These are phyloP conservation scores for Tolypocladium tundrense DNA, from an alignment of 2,329 filamentous ascomycete genomes.

Conservation along the genomic window DNA sequence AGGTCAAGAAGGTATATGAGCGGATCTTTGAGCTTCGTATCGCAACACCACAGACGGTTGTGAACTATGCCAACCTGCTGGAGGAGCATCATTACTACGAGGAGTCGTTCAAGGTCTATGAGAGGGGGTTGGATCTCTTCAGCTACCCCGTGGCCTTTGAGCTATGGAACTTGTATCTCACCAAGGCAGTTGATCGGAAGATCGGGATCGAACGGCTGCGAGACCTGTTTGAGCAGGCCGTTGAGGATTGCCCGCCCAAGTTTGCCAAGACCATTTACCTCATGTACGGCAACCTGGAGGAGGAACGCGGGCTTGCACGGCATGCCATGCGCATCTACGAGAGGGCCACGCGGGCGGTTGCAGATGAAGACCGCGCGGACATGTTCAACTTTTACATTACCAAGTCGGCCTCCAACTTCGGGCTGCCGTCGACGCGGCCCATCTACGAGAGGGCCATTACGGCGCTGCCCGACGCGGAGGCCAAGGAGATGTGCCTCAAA, in stretches of 20 bases:
- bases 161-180: slow-evolving; percentile 96
- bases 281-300: slow-evolving; percentile 97
- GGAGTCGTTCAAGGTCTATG: slow-evolving; percentile 96
- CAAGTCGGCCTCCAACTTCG: slow-evolving; percentile 96
- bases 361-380: slow-evolving; percentile 86
- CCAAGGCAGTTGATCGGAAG: slow-evolving; percentile 92
- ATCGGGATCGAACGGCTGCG: slow-evolving; percentile 89
- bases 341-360: slow-evolving; percentile 85
- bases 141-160: slow-evolving; percentile 97
- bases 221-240: slow-evolving; percentile 93
- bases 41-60: slow-evolving; percentile 93
- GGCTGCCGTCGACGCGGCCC: slow-evolving; percentile 81
- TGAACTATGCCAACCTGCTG: slow-evolving; percentile 93
- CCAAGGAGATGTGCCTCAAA: slow-evolving; percentile 96
- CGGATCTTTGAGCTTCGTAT: slow-evolving; percentile 97
- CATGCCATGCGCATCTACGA: slow-evolving; percentile 99
- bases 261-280: slow-evolving; percentile 94
- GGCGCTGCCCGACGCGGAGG: slow-evolving; percentile 84
- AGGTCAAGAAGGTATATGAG: slow-evolving; percentile 91
- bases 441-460: slow-evolving; percentile 96
- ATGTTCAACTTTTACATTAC: slow-evolving; percentile 99
- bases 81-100: slow-evolving; percentile 95
- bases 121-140: slow-evolving; percentile 94
- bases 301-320: slow-evolving; percentile 85
- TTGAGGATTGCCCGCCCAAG: slow-evolving; percentile 87